These are phyloP conservation scores for Pythium oligandrum DNA, from an alignment of 352 stramenopile species.

Conservation along the genomic window DNA sequence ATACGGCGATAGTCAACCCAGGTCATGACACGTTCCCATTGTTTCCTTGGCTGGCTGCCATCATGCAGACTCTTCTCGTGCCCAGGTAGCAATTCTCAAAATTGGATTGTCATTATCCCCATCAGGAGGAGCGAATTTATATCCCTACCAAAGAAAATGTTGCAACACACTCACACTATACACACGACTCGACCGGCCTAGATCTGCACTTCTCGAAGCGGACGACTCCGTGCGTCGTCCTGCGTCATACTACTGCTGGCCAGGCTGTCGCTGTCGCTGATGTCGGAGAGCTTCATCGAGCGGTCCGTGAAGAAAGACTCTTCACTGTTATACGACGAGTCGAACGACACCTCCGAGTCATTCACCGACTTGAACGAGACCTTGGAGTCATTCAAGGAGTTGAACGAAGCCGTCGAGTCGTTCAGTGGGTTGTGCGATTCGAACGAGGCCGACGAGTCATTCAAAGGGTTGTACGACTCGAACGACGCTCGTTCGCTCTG, in stretches of 20 bases:
- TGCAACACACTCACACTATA: no score
- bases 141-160: not conserved
- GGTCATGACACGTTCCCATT: no score
- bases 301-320: not conserved
- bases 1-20: not conserved
- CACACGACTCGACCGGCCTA: not conserved
- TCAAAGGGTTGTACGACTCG: not conserved
- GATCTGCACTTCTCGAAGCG: not conserved
- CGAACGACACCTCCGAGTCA: not conserved
- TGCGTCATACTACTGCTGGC: not conserved
- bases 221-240: not conserved
- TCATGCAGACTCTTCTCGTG: not conserved
- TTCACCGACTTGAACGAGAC: not conserved
- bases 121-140: not conserved
- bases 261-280: not conserved
- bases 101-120: not conserved
- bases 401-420: not conserved
- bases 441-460: not conserved
- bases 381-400: not conserved
- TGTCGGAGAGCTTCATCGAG: not conserved
- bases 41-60: not conserved
- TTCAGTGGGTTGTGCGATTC: not conserved
- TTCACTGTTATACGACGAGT: not conserved
- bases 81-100: not conserved
- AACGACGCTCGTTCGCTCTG: constrained; percentile 1